A percentile compares a stretch with the other conserved stretches of the same genome.
Evolutionary conservation across 805 yeast species (phyloP).

Genomic region (Metschnikowia kofuensis): DNA sequence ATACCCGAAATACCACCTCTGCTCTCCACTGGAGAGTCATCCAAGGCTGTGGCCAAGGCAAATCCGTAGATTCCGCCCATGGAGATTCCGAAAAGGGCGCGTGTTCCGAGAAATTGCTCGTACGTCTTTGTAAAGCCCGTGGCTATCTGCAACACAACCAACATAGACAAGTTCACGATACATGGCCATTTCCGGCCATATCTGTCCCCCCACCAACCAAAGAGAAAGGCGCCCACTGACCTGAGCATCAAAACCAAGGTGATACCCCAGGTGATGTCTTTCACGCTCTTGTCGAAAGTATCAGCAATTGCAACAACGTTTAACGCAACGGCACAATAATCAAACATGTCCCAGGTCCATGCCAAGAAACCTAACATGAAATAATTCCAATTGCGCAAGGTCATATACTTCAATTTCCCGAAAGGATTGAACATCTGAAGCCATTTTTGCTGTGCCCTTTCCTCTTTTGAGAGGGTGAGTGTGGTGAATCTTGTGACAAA

Average conservation of each 20-base stretch:
- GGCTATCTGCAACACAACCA: slow-evolving; percentile 57
- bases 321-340: slow-evolving; percentile 55
- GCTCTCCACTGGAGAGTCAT: slow-evolving; percentile 56
- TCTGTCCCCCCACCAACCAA: slow-evolving; percentile 58
- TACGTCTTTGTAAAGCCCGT: slow-evolving; percentile 60
- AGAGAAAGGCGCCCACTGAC: slow-evolving; percentile 59
- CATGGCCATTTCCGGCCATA: slow-evolving; percentile 62
- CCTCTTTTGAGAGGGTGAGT: slow-evolving; percentile 45
- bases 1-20: slow-evolving; percentile 62
- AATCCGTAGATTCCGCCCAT: too few species aligned
- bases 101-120: slow-evolving; percentile 42
- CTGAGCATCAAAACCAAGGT: slow-evolving; percentile 66
- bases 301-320: slow-evolving; percentile 50
- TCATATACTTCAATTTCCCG: slow-evolving; percentile 11
- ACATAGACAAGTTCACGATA: slow-evolving; percentile 41
- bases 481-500: slow-evolving; percentile 10
- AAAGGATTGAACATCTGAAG: slow-evolving; percentile 51
- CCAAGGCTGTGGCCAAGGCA: slow-evolving; percentile 64
- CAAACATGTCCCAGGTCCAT: slow-evolving; percentile 68
- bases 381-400: slow-evolving; percentile 42
- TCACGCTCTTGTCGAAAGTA: slow-evolving; percentile 44
- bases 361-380: slow-evolving; percentile 45
- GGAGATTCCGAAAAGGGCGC: too few species aligned
- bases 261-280: slow-evolving; percentile 64
- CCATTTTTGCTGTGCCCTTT: slow-evolving; percentile 32